Base-by-base conservation (phyloP, 306 rosid genomes). In the Hippophae rhamnoides region DNA sequence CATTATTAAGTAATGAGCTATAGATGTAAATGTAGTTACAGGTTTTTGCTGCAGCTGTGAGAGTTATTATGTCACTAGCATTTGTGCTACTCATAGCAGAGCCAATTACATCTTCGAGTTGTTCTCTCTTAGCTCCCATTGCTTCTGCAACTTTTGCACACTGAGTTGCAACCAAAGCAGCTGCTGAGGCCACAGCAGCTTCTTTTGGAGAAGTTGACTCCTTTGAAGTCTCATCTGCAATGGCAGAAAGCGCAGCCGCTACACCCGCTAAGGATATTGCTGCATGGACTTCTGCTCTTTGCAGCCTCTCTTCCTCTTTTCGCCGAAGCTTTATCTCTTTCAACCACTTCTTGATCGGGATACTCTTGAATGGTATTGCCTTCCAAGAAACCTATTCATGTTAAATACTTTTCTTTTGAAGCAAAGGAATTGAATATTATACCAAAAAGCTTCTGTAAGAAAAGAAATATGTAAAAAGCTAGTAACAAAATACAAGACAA, bases 101-200 rank as follows among this genome's bases (percentile, higher is more conserved):
- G 14, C 80, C 78, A 31, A 92, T 82, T 2, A 76, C 78, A 56
- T 60, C 75, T 71, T 76, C 47, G 54, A 86, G 83, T 27, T 82
- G 86, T 38, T 80, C 88, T 72, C 82, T 82, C 71, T 80, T 86
- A 53, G 95, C 96, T 5, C 99, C 99, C 86, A 86, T 82, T 14
- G 99, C 95, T 77, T 88, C 90, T 13, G 99, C 97, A 26, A 92
- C 84, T 74, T 88, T 82, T 18, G 94, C 97, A 51, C 94, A 86
- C 74, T 88, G 97, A 10, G 86, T 82, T 1, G 95, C 97, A 1
- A 92, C 95, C 75, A 92, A 62, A 5, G 94, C 89, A 3, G 99
- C 85, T 0, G 99, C 99, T 52, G 99, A 85, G 55, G 97, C 95
- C 65, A 88, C 66, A 1, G 95, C 95, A 2, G 90, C 76, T 13